A percentile compares a stretch with the other conserved stretches of the same genome.
These are phyloP conservation scores for Mangifera indica DNA, from an alignment of 345 rosid species.

Conservation along the genomic window DNA sequence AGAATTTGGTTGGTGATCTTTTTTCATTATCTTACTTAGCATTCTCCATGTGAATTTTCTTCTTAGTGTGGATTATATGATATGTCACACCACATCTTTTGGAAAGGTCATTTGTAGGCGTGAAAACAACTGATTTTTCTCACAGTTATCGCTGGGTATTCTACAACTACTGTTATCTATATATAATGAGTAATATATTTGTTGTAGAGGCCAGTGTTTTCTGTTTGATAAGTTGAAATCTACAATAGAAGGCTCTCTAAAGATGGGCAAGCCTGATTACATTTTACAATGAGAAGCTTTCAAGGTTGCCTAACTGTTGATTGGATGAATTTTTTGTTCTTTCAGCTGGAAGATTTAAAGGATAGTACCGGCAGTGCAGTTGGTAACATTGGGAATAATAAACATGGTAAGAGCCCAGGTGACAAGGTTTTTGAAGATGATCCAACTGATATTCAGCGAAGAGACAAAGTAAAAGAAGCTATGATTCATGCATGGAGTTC, in stretches of 20 bases:
- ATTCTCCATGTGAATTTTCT: background rate
- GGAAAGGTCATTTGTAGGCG: background rate
- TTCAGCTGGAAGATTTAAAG: constrained; percentile 57
- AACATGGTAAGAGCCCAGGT: constrained; percentile 19
- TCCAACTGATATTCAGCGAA: constrained; percentile 60
- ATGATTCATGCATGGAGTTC: constrained; percentile 97
- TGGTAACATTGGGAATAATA: constrained; percentile 21
- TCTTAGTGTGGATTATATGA: background rate
- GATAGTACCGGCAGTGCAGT: constrained; percentile 28
- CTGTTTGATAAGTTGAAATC: background rate
- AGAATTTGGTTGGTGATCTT: constrained; percentile 32
- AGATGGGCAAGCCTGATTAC: background rate
- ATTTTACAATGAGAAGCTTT: background rate
- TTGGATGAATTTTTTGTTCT: constrained; percentile 14
- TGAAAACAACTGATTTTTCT: background rate
- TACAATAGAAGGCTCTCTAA: background rate
- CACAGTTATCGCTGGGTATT: background rate
- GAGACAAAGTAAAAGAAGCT: constrained; percentile 92
- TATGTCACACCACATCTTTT: background rate
- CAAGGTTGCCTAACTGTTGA: background rate
- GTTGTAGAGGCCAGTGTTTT: background rate
- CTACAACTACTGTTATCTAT: background rate
- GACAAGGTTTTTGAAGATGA: constrained; percentile 43
- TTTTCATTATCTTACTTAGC: background rate
- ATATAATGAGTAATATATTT: background rate